Conservation (phyloP, 371 early-diverging fungal genomes). For the Mucor indicus region DNA sequence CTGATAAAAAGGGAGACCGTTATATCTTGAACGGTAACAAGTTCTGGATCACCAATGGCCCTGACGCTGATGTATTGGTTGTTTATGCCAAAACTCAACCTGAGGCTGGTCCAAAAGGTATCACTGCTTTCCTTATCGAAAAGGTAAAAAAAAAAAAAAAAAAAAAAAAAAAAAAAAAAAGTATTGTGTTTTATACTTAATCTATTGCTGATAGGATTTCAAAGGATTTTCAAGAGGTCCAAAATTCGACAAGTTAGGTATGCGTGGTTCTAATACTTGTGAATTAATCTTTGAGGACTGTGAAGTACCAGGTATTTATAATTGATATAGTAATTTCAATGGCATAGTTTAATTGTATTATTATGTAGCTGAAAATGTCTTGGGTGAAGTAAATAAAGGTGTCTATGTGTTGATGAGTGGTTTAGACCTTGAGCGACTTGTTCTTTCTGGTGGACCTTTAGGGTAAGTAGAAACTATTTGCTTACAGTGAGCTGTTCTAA, state of each 20-base stretch:
- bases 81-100: constrained; percentile 94
- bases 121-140: constrained; percentile 95
- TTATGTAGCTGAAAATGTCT: constrained; percentile 68
- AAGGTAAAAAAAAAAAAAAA: too few species aligned
- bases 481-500: neutral
- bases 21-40: constrained; percentile 88
- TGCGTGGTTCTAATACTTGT: constrained; percentile 97
- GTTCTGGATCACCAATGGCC: constrained; percentile 98
- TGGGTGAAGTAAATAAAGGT: constrained; percentile 85
- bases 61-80: constrained; percentile 90
- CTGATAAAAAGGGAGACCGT: constrained; percentile 79
- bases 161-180: neutral
- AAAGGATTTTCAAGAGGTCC: constrained; percentile 86
- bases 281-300: constrained; percentile 95
- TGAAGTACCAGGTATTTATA: constrained; percentile 72
- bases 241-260: constrained; percentile 96
- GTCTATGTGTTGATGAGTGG: constrained; percentile 98
- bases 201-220: constrained; percentile 66
- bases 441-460: constrained; percentile 91
- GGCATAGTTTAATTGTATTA: constrained; percentile 19
- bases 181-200: too few species aligned
- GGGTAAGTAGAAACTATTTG: constrained; percentile 48
- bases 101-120: constrained; percentile 79
- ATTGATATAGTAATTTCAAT: neutral
- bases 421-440: constrained; percentile 90